phyloP scores from a whole-genome alignment of 805 yeast genomes.

The Hagleromyces aurorensis region DNA sequence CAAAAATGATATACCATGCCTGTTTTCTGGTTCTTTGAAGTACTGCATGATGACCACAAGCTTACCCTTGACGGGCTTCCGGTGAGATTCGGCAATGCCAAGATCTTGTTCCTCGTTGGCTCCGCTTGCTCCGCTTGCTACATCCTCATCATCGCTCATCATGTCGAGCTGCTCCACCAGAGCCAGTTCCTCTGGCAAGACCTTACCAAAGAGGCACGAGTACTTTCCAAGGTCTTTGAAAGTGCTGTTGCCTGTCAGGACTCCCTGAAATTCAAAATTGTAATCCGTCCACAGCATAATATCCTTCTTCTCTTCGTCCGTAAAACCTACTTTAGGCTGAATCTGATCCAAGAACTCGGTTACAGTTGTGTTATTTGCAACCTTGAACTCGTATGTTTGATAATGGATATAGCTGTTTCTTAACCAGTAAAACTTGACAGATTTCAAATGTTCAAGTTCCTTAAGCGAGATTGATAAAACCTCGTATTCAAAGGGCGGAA shows the following conservation, averaged over 20 bases:
- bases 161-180: conserved; percentile 19
- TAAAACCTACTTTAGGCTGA: conserved; percentile 45
- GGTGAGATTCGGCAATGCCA: conserved; percentile 4
- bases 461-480: conserved; percentile 62
- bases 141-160: conserved; percentile 7
- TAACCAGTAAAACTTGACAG: conserved; percentile 63
- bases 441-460: conserved; percentile 70
- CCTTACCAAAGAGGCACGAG: conserved; percentile 38
- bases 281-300: conserved; percentile 49
- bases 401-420: conserved; percentile 63
- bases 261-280: conserved; percentile 32
- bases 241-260: conserved; percentile 30
- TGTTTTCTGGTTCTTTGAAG: conserved; percentile 52
- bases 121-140: conserved; percentile 15
- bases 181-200: conserved; percentile 35
- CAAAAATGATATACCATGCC: conserved; percentile 82
- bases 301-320: conserved; percentile 38
- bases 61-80: conserved; percentile 26
- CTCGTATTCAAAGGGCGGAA: conserved; percentile 64
- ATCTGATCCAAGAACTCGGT: conserved; percentile 47
- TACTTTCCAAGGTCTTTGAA: conserved; percentile 35
- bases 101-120: conserved; percentile 16
- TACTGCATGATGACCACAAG: conserved; percentile 69
- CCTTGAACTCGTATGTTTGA: conserved; percentile 58
- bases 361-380: conserved; percentile 56